These are phyloP conservation scores for Davidsoniella eucalypti DNA, from an alignment of 2,329 filamentous ascomycete genomes.

Conservation along the genomic window DNA sequence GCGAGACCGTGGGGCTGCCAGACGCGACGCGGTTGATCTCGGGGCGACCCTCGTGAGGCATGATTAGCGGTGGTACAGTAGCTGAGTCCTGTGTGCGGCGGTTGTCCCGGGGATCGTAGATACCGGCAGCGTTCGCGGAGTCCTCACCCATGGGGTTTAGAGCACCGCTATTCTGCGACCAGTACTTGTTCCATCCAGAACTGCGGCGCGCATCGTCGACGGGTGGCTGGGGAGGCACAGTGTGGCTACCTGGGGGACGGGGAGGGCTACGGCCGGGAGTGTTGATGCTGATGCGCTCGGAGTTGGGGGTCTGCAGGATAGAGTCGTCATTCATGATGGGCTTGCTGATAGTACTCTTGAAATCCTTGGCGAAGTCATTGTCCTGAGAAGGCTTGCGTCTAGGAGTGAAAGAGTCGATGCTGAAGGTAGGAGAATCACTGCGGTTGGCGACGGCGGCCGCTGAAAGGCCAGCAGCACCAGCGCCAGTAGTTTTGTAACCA, in stretches of 20 bases:
- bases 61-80: constrained; percentile 50
- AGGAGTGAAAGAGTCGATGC: constrained; percentile 32
- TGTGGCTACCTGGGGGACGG: constrained; percentile 4
- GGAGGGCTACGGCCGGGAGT: constrained; percentile 10
- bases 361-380: constrained; percentile 44
- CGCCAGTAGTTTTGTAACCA: constrained; percentile 2
- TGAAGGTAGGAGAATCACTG: constrained; percentile 20
- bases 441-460: background rate
- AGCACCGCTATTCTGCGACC: constrained; percentile 53
- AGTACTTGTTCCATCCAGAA: constrained; percentile 64
- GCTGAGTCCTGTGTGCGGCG: constrained; percentile 50
- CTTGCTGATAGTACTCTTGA: constrained; percentile 46
- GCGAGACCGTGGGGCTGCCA: constrained; percentile 52
- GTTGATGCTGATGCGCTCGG: constrained; percentile 10
- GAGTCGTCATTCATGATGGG: constrained; percentile 32
- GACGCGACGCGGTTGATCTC: constrained; percentile 50
- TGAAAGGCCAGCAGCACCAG: background rate
- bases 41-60: constrained; percentile 40
- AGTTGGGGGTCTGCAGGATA: background rate
- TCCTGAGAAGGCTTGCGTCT: constrained; percentile 27
- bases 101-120: constrained; percentile 15
- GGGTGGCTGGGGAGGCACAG: constrained; percentile 4
- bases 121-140: constrained; percentile 23
- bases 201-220: constrained; percentile 35
- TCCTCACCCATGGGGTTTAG: constrained; percentile 49